phyloP scores from a whole-genome alignment of 331 rosid genomes.

The Quercus phellos region DNA sequence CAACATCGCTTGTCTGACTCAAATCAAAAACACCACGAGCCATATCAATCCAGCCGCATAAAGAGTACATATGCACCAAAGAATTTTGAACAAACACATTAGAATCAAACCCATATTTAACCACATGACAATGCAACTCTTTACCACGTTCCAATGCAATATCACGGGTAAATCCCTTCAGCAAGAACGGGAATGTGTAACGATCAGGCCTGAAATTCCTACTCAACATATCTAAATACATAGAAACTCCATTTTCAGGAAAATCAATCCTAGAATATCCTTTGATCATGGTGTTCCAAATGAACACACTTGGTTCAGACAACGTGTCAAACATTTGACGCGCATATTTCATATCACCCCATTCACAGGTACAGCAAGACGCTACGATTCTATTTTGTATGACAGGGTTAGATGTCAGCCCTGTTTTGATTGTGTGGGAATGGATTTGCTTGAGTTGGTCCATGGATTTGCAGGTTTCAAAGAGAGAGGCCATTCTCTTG shows the following conservation, averaged over 20 bases:
- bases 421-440: slow-evolving; percentile 50
- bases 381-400: slow-evolving; percentile 35
- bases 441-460: slow-evolving; percentile 65
- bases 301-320: slow-evolving; percentile 49
- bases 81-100: slow-evolving; percentile 70
- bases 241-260: slow-evolving; percentile 43
- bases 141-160: slow-evolving; percentile 44
- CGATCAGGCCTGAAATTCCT: slow-evolving; percentile 46
- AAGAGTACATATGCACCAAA: slow-evolving; percentile 54
- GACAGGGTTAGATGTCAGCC: slow-evolving; percentile 34
- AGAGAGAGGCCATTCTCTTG: slow-evolving; percentile 26
- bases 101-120: slow-evolving; percentile 58
- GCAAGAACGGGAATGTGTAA: slow-evolving; percentile 71
- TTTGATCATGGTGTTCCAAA: slow-evolving; percentile 72
- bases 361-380: slow-evolving; percentile 41
- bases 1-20: slow-evolving; percentile 53
- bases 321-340: slow-evolving; percentile 56
- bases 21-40: slow-evolving; percentile 51
- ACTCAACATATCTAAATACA: slow-evolving; percentile 57
- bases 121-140: slow-evolving; percentile 53
- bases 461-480: slow-evolving; percentile 57
- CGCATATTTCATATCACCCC: slow-evolving; percentile 57
- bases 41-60: slow-evolving; percentile 50
- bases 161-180: slow-evolving; percentile 49
- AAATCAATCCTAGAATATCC: slow-evolving; percentile 51